Conservation (phyloP, 768 basidiomycete species). For the Agrocybe praecox region DNA sequence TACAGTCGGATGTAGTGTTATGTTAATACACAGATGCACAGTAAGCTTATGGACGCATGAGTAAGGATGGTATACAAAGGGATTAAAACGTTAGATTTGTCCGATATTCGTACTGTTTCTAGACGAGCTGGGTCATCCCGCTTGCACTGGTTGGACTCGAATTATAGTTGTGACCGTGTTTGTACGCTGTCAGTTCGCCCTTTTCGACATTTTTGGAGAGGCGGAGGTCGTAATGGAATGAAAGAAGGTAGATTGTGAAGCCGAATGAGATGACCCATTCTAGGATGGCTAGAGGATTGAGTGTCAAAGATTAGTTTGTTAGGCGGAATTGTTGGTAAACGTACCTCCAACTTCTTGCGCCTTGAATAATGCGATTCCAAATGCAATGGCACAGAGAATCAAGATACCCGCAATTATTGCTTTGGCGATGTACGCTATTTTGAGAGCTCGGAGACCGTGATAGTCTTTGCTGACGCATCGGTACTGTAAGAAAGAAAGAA, state of each 20-base stretch:
- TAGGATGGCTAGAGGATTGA: constrained; percentile 55
- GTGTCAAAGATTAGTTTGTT: not conserved
- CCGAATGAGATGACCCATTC: constrained; percentile 79
- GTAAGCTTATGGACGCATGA: too few relatives aligned
- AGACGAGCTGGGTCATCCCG: not conserved
- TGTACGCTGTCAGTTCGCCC: constrained; percentile 41
- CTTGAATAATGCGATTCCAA: constrained; percentile 53
- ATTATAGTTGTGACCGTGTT: not conserved
- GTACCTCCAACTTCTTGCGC: constrained; percentile 53
- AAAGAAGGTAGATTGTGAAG: constrained; percentile 72
- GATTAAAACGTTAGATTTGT: not conserved
- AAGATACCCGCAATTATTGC: constrained; percentile 59
- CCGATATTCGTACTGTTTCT: not conserved
- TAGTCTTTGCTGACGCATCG: constrained; percentile 68
- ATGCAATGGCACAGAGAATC: constrained; percentile 64
- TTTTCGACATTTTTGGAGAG: constrained; percentile 54
- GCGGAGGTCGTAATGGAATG: constrained; percentile 73
- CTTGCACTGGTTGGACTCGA: not conserved
- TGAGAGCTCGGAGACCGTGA: constrained; percentile 42
- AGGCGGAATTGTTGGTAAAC: constrained; percentile 4
- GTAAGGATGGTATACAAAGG: not conserved
- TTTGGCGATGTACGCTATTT: constrained; percentile 61
- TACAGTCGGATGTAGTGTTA: too few relatives aligned
- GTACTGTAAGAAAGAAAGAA: constrained; percentile 39
- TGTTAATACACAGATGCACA: too few relatives aligned